These are phyloP conservation scores for Talaromyces sp. DNA, from an alignment of 2,329 filamentous ascomycete species.

Conservation along the genomic window DNA sequence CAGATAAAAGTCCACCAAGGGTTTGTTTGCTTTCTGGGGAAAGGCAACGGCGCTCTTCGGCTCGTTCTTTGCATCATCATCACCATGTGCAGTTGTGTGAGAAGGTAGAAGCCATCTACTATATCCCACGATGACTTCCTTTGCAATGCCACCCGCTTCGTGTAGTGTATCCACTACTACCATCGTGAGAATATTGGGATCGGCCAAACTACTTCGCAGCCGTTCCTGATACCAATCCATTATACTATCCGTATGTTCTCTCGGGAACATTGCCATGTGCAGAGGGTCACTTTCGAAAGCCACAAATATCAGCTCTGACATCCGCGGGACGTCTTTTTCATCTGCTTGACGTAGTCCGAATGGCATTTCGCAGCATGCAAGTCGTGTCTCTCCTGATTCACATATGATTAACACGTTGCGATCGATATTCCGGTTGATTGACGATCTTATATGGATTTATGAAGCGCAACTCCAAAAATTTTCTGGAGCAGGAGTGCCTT, in stretches of 20 bases:
- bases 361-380: too few relatives aligned
- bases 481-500: not conserved
- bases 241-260: not conserved
- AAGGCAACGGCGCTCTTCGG: not conserved
- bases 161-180: not conserved
- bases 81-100: not conserved
- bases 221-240: not conserved
- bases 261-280: not conserved
- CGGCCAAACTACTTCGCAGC: not conserved
- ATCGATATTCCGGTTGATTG: not conserved
- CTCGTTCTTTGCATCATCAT: not conserved
- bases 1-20: not conserved
- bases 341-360: not conserved
- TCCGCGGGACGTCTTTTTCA: not conserved
- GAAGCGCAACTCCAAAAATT: not conserved
- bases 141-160: not conserved
- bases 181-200: not conserved
- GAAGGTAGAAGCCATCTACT: not conserved
- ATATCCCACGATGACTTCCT: not conserved
- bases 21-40: not conserved
- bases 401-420: too few relatives aligned
- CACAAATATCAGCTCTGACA: not conserved
- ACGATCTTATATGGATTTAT: not conserved
- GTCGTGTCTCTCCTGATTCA: too few relatives aligned
- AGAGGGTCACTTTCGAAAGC: not conserved